Percentiles rank a stretch among this genome's conserved stretches.
These are phyloP conservation scores for Alloteropsis semialata DNA, from an alignment of 176 grass and related monocot species.

Conservation along the genomic window DNA sequence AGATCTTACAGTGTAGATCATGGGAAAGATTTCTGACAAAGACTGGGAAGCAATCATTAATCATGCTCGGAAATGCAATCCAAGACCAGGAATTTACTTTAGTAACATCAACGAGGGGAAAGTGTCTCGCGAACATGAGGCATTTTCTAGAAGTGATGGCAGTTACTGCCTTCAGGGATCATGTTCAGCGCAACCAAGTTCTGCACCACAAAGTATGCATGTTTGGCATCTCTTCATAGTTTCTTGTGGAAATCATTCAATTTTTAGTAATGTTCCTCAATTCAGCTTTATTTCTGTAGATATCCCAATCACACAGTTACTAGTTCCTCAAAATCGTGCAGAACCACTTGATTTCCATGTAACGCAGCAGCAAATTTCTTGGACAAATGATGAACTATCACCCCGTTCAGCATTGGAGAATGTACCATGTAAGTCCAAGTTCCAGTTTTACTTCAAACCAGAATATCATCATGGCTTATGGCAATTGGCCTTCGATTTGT, in stretches of 20 bases:
- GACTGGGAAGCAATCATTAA: slow-evolving; percentile 23
- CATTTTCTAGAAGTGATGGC: no score
- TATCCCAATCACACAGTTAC: background rate
- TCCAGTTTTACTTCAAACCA: no score
- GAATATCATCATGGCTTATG: background rate
- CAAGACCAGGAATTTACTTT: background rate
- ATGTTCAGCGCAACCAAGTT: background rate
- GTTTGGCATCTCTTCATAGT: background rate
- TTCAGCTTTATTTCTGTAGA: no score
- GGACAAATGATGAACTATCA: background rate
- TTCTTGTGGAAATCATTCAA: background rate
- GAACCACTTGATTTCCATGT: background rate
- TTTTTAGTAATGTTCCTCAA: no score
- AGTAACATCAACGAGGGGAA: background rate
- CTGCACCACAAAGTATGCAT: background rate
- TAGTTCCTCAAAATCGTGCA: background rate
- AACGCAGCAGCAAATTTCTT: background rate
- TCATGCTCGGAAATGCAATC: slow-evolving; percentile 18
- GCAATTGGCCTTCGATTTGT: no score
- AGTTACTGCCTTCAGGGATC: no score
- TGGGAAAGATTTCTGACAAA: slow-evolving; percentile 28
- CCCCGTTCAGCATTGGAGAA: background rate
- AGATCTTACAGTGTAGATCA: slow-evolving; percentile 3
- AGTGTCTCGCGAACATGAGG: background rate
- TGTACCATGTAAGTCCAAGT: background rate